phyloP scores from a whole-genome alignment of 768 basidiomycete species.

The Cystobasidium tubakii region DNA sequence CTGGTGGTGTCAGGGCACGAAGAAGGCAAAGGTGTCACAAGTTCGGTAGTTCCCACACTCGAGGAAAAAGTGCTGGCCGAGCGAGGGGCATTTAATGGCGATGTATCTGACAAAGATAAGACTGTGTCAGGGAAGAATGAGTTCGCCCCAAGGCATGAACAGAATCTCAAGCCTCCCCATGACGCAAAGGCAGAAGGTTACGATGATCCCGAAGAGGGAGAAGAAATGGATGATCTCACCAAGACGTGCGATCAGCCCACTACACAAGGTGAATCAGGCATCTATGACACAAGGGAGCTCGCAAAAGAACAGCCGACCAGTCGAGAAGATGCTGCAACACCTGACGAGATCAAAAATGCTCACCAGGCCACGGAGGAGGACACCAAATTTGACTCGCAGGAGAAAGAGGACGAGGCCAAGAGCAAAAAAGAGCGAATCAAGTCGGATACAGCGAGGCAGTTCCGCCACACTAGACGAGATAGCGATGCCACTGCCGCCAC shows the following conservation, averaged over 20 bases:
- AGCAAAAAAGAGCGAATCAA: neutral
- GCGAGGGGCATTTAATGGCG: slow-evolving; percentile 1
- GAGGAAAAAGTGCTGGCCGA: slow-evolving; percentile 39
- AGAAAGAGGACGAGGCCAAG: neutral
- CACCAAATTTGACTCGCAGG: neutral
- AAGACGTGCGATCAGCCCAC: neutral
- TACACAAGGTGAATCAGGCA: neutral
- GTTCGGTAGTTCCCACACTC: slow-evolving; percentile 59
- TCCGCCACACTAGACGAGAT: neutral
- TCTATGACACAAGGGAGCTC: slow-evolving; percentile 29
- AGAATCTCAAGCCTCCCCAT: neutral
- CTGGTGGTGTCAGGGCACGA: slow-evolving; percentile 49
- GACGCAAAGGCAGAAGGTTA: slow-evolving; percentile 17
- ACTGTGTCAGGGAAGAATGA: neutral
- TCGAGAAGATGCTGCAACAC: slow-evolving; percentile 24
- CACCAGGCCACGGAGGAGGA: slow-evolving; percentile 3
- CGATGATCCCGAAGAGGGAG: slow-evolving; percentile 12
- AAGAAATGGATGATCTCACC: slow-evolving; percentile 3
- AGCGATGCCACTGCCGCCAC: slow-evolving; percentile 3
- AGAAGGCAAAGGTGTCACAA: slow-evolving; percentile 57
- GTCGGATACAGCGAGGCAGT: neutral
- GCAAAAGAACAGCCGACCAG: slow-evolving; percentile 14
- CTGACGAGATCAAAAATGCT: neutral
- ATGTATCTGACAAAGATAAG: neutral
- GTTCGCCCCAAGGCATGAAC: neutral